Base-by-base conservation (phyloP, 768 basidiomycete species). In the Melanogaster broomeanus region DNA sequence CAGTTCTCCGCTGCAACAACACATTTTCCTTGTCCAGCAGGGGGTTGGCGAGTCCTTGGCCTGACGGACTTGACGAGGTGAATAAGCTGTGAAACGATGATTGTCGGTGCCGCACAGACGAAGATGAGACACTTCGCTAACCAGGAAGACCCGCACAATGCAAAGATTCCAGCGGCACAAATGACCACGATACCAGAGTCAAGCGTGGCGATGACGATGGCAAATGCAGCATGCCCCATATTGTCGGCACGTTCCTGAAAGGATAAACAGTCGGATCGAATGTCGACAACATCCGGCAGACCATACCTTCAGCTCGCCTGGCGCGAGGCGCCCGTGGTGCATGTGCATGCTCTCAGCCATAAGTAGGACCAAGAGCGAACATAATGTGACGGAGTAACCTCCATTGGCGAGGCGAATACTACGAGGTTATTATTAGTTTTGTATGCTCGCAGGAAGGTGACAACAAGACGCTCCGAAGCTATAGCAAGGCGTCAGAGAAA, bases 221-320 rank as follows among this genome's bases (percentile, higher is more conserved):
- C 49, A 43, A 65, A 56, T 10, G 45, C 53, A 35, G 31, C 47
- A 11, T 51, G 51, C 4, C 64, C 64, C n/a, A n/a, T n/a, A n/a
- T n/a, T n/a, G n/a, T n/a, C n/a, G n/a, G n/a, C n/a, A n/a, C n/a
- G n/a, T n/a, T n/a, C n/a, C n/a, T n/a, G n/a, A n/a, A n/a, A n/a
- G n/a, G n/a, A n/a, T n/a, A n/a, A n/a, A n/a, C n/a, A n/a, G n/a
- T n/a, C n/a, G n/a, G n/a, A n/a, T n/a, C n/a, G n/a, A n/a, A n/a
- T n/a, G n/a, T n/a, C n/a, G n/a, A n/a, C n/a, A n/a, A n/a, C n/a
- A n/a, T n/a, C n/a, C n/a, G n/a, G n/a, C n/a, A n/a, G n/a, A n/a
- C 19, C 2, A n/a, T 58, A 63, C 63, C 61, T 66, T 66, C 2
- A 66, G 48, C 21, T 63, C 46, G 0, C 30, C 19, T 39, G 64